Conservation (phyloP, 192 early-diverging fungal species). For the Podila minutissima region DNA sequence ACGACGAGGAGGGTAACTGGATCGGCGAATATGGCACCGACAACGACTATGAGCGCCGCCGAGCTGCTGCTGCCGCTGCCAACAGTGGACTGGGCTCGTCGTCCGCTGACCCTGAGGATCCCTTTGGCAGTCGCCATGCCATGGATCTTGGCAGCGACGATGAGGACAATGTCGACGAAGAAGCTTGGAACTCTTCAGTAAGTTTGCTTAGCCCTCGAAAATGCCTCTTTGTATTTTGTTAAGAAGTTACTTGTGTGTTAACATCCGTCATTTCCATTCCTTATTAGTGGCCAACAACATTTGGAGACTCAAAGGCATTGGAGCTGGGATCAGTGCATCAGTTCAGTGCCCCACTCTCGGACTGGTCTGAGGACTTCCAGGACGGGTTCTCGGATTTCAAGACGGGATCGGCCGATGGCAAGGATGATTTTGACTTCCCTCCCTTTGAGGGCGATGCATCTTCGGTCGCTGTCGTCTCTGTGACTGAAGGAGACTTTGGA, state of each 20-base stretch:
- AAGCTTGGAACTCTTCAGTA: conserved; percentile 30
- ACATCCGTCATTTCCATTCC: background rate
- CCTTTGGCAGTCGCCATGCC: conserved; percentile 32
- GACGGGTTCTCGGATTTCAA: conserved; percentile 48
- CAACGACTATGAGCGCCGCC: conserved; percentile 49
- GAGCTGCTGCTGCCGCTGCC: conserved; percentile 2
- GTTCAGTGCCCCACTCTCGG: conserved; percentile 36
- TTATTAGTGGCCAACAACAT: conserved; percentile 37
- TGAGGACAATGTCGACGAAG: conserved; percentile 34
- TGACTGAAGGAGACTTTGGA: too few species aligned
- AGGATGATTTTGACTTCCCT: background rate
- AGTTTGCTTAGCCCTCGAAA: background rate
- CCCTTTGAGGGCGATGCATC: background rate
- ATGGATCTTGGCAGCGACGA: conserved; percentile 49
- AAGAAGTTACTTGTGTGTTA: background rate
- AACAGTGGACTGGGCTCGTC: background rate
- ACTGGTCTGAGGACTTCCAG: conserved; percentile 50
- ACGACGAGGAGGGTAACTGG: conserved; percentile 64
- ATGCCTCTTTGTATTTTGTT: background rate
- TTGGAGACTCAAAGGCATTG: conserved; percentile 31
- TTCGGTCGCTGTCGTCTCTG: too few species aligned
- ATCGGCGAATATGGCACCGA: conserved; percentile 49
- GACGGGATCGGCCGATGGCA: conserved; percentile 7
- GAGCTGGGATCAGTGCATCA: conserved; percentile 11
- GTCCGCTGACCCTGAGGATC: conserved; percentile 26